Conservation (phyloP, 2,329 filamentous ascomycete genomes). For the Monilinia fructicola region DNA sequence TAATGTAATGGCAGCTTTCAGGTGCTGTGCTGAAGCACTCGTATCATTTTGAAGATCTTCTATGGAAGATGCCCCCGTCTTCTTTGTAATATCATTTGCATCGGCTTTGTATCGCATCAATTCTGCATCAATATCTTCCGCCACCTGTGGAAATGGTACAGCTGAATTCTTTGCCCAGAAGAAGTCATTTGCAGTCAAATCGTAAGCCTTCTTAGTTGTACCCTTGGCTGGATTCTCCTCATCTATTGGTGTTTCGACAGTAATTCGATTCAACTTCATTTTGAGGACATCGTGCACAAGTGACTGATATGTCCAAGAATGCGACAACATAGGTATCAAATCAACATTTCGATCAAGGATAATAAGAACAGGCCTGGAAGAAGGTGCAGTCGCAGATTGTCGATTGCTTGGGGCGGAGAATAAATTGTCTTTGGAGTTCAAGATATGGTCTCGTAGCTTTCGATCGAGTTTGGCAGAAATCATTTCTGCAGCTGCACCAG, state of each 20-base stretch:
- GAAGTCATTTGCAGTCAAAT: conserved; percentile 85
- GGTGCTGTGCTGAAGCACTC: conserved; percentile 83
- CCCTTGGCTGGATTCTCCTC: conserved; percentile 73
- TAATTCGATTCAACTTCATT: conserved; percentile 90
- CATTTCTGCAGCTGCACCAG: conserved; percentile 88
- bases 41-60: conserved; percentile 92
- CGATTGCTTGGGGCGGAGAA: conserved; percentile 67
- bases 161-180: conserved; percentile 95
- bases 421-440: conserved; percentile 97
- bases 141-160: conserved; percentile 89
- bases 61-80: conserved; percentile 87
- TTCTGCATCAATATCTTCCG: conserved; percentile 92
- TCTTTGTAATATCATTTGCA: conserved; percentile 88
- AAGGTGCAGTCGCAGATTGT: conserved; percentile 59
- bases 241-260: conserved; percentile 79
- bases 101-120: conserved; percentile 95
- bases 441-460: conserved; percentile 91
- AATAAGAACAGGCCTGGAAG: conserved; percentile 82
- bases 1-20: conserved; percentile 92
- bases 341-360: conserved; percentile 96
- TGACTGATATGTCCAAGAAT: conserved; percentile 88
- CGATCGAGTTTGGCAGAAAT: conserved; percentile 92
- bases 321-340: conserved; percentile 96
- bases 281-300: conserved; percentile 75
- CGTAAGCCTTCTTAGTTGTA: conserved; percentile 83